Evolutionary conservation across 2,329 filamentous ascomycete species (phyloP), one percentile per base, ranked within the genome.

Genomic region (Purpureocillium lavendulum): DNA sequence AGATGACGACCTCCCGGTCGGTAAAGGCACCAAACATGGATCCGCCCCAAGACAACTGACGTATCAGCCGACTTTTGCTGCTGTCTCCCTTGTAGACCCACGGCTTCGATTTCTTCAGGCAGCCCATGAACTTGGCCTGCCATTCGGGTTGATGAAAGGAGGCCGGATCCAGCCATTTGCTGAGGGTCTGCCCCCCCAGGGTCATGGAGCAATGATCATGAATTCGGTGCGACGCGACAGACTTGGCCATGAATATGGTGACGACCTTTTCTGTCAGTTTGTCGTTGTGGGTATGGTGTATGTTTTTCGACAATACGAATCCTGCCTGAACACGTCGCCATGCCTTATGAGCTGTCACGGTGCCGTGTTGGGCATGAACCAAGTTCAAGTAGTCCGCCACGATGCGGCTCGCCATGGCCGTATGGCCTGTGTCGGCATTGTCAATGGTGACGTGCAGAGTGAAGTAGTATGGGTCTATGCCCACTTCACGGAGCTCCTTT

Each of bases 21-120:
- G 66, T 71, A 47, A 73, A 73, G 15, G 65, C 57, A 1, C 69
- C 69, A 45, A 69, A 73, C 68, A 72, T 72, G 33, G 56, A 61
- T 5, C 68, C 69, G 17, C 60, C 58, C 67, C 67, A 71, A 1
- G 45, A 52, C 7, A 71, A 46, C 48, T 67, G 66, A 31, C 54
- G 58, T 2, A 70, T 47, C 3, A 72, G 53, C 16, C 46, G 56
- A 40, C 67, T 71, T 28, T 58, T 57, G 1, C 47, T 36, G 38
- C 63, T 63, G 30, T 59, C 48, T 5, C 67, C 67, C 31, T 52
- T 55, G 32, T 54, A 45, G 4, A 71, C 50, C 69, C 67, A 71
- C 3, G 46, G 42, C 28, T 33, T 38, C 8, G 41, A 30, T 10
- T 36, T 28, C 4, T 31, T 35, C 15, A 48, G 40, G 30, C 34